These are phyloP conservation scores for Nicotiana attenuata DNA, from an alignment of 257 asterid genomes.

Conservation along the genomic window DNA sequence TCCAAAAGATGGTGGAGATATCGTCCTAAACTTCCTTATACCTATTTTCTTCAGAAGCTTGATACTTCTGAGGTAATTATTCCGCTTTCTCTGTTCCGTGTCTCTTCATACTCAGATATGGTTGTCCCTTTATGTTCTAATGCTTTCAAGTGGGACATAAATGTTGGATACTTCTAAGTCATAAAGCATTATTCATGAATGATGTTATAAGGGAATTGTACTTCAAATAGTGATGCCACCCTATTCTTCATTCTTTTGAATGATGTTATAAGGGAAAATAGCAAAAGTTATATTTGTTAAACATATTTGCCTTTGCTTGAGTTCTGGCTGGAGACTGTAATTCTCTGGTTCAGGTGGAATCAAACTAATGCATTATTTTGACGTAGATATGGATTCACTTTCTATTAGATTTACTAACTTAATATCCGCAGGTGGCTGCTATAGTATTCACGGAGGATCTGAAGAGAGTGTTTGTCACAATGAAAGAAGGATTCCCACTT, in stretches of 20 bases:
- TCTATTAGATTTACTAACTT: background rate
- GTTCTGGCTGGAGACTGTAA: background rate
- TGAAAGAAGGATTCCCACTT: constrained; percentile 98
- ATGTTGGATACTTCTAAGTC: background rate
- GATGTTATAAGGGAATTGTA: background rate
- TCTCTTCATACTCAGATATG: constrained; percentile 11
- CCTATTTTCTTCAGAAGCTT: constrained; percentile 90
- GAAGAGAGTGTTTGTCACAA: constrained; percentile 80
- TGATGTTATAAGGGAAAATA: background rate
- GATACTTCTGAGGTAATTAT: constrained; percentile 82
- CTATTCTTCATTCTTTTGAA: background rate
- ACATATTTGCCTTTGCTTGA: background rate
- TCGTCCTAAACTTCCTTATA: constrained; percentile 96
- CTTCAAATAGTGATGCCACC: background rate
- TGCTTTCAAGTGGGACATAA: constrained; percentile 2
- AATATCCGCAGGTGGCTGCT: constrained; percentile 66
- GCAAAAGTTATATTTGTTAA: background rate
- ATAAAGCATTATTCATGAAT: background rate
- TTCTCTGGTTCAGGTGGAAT: background rate
- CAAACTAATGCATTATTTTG: background rate
- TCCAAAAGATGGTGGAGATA: constrained; percentile 99
- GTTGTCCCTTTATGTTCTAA: constrained; percentile 1
- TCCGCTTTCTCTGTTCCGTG: constrained; percentile 4
- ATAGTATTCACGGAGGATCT: constrained; percentile 96
- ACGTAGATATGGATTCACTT: background rate